These are phyloP conservation scores for Nannizziopsis arthrosporioides DNA, from an alignment of 2,329 filamentous ascomycete genomes.

Conservation along the genomic window DNA sequence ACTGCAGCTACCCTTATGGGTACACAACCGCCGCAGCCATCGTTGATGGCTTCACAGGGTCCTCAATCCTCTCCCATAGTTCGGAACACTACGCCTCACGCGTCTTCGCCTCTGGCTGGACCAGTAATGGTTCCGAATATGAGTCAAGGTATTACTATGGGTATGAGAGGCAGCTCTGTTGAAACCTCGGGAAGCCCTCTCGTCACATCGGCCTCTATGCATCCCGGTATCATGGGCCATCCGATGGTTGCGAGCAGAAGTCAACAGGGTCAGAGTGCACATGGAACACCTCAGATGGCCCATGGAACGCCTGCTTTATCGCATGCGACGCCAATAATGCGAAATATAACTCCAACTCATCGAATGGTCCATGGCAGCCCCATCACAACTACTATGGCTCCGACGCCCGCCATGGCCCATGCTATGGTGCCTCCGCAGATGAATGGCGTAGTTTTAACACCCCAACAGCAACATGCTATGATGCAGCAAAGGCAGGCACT, in stretches of 20 bases:
- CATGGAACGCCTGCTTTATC: conserved; percentile 37
- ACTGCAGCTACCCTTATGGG: conserved; percentile 23
- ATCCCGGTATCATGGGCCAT: conserved; percentile 36
- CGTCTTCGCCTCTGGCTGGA: conserved; percentile 36
- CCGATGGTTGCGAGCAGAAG: conserved; percentile 36
- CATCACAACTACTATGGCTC: conserved; percentile 30
- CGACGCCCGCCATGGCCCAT: conserved; percentile 37
- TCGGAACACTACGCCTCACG: conserved; percentile 38
- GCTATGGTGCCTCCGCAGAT: conserved; percentile 34
- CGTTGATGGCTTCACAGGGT: conserved; percentile 29
- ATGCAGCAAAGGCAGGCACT: conserved; percentile 27
- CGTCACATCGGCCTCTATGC: conserved; percentile 36
- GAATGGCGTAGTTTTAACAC: conserved; percentile 28
- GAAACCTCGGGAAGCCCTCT: conserved; percentile 38
- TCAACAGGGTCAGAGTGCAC: conserved; percentile 37
- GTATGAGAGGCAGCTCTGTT: conserved; percentile 30
- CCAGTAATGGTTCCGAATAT: conserved; percentile 30
- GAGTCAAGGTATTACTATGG: conserved; percentile 32
- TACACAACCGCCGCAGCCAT: conserved; percentile 23
- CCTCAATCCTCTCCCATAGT: conserved; percentile 39
- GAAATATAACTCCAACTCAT: conserved; percentile 38
- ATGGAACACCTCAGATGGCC: conserved; percentile 39
- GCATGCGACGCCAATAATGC: conserved; percentile 38
- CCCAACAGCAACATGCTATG: conserved; percentile 27
- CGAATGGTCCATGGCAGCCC: conserved; percentile 38